Base-by-base conservation (phyloP, 2,329 filamentous ascomycete genomes). In the Tolypocladium album region DNA sequence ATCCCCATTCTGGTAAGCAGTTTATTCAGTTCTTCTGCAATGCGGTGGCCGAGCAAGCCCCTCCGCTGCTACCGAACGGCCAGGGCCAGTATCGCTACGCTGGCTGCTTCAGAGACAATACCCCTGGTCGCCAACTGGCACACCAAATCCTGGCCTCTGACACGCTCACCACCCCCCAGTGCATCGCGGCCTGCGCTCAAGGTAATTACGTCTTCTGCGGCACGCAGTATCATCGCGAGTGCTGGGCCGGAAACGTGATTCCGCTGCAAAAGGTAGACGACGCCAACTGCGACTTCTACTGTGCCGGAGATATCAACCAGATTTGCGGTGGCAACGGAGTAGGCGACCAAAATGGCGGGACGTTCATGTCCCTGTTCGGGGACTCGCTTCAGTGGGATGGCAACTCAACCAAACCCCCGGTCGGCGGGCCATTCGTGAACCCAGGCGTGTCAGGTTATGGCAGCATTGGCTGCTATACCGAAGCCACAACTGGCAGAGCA, bases 31-130 rank as follows among this genome's bases (percentile, higher is more conserved):
- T 85, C 61, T 67, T 67, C 55, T 85, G 83, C 61, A 76, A 70
- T 7, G 82, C 80, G 1, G 75, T 82, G 0, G 65, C 80, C 0
- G 78, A 82, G 59, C 83, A 85, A 66, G 77, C 79, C 0, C 74
- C 80, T 0, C 81, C 82, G 3, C 66, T 82, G 57, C 60, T 76
- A 7, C 55, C 64, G 1, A 73, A 76, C 27, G 79, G 79, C 0
- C 72, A 75, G 0, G 79, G 78, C 8, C 68, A 73, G n/a, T 84
- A 80, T 64, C 74, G 76, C 13, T 85, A 85, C 60, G 64, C 75
- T 1, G 82, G 82, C 4, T 85, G 82, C 68, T 84, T 74, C 70
- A 75, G 76, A 56, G 82, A 85, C 64, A 82, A 81, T 61, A 83
- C 81, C 53, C 81, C 82, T 0, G 76, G 75, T 15, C 76, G 82